These are phyloP conservation scores for Citrus sinensis DNA, from an alignment of 345 rosid genomes.

Conservation along the genomic window DNA sequence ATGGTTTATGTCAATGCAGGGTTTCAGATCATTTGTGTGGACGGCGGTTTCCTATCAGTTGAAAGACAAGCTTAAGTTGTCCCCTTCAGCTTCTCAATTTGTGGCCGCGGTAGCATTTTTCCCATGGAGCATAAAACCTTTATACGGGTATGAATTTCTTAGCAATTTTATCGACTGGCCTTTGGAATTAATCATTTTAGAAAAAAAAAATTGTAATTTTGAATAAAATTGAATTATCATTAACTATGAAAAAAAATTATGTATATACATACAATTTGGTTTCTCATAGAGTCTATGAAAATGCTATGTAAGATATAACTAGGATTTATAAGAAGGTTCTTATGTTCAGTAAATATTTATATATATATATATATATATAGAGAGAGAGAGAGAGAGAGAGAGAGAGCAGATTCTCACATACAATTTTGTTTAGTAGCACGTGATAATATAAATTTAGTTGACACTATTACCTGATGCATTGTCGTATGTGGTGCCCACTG, in stretches of 20 bases:
- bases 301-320: background rate
- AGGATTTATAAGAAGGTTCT: background rate
- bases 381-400: no score
- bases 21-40: constrained; percentile 98
- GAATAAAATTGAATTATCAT: background rate
- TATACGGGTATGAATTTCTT: constrained; percentile 69
- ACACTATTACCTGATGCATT: background rate
- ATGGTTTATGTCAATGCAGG: constrained; percentile 40
- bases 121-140: constrained; percentile 96
- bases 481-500: background rate
- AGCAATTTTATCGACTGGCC: constrained; percentile 4
- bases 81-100: constrained; percentile 95
- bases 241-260: background rate
- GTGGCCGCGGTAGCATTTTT: constrained; percentile 77
- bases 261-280: background rate
- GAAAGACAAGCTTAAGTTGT: constrained; percentile 79
- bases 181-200: background rate
- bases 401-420: no score
- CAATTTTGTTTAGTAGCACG: background rate
- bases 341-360: no score
- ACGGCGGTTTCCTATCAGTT: constrained; percentile 96
- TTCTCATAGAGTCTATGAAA: background rate
- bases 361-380: no score
- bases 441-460: background rate
- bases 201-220: background rate